Percentiles rank a stretch among this genome's conserved stretches.
Evolutionary conservation across 1,284 basidiomycete species (phyloP).

Genomic region (Malassezia furfur): DNA sequence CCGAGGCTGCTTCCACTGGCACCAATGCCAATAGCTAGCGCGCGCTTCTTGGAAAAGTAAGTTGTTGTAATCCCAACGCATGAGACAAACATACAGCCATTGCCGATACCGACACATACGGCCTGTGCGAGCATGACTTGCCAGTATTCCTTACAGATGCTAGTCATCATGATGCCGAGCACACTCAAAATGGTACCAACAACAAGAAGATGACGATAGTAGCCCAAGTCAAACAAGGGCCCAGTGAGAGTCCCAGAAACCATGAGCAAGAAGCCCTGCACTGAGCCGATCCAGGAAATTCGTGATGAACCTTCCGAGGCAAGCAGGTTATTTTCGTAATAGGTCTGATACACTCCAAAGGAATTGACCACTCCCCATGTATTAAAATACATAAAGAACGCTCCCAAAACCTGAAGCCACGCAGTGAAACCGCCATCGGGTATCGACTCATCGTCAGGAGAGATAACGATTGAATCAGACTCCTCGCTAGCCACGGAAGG

Average conservation of each 20-base stretch:
- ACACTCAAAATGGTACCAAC: conserved; percentile 4
- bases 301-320: conserved; percentile 19
- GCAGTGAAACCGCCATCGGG: conserved; percentile 28
- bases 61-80: conserved; percentile 5
- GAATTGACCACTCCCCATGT: conserved; percentile 29
- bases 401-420: conserved; percentile 28
- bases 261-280: conserved; percentile 32
- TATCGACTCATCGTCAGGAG: conserved; percentile 11
- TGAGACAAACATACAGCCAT: conserved; percentile 15
- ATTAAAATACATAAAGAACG: conserved; percentile 27
- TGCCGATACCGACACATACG: conserved; percentile 8
- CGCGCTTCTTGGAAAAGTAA: conserved; percentile 7
- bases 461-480: neutral
- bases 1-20: conserved; percentile 19
- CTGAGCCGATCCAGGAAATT: conserved; percentile 31
- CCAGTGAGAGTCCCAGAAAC: conserved; percentile 26
- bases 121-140: conserved; percentile 12
- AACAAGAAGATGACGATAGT: neutral
- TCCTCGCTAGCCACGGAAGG: neutral
- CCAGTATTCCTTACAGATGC: neutral
- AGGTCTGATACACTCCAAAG: conserved; percentile 29
- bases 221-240: conserved; percentile 24
- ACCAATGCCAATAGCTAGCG: conserved; percentile 5
- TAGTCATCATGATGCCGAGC: conserved; percentile 11
- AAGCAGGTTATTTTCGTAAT: conserved; percentile 21